These are phyloP conservation scores for Fusarium sp. DNA, from an alignment of 2,329 filamentous ascomycete genomes.

Conservation along the genomic window DNA sequence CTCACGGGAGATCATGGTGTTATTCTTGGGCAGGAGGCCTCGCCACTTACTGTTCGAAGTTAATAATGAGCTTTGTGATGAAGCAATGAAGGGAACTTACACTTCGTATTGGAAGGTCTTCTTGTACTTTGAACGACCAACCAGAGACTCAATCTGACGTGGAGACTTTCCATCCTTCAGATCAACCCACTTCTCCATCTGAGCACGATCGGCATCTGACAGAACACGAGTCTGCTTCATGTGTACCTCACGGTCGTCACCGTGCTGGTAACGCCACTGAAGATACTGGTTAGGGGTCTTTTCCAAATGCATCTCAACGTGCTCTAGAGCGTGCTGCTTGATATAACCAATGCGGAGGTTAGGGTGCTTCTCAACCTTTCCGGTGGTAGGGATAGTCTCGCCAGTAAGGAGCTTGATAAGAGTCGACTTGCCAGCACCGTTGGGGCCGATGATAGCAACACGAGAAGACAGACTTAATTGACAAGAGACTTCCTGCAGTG, in stretches of 20 bases:
- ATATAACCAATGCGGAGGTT: slow-evolving; percentile 99
- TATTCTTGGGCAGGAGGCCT: slow-evolving; percentile 87
- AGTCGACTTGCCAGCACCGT: slow-evolving; percentile 97
- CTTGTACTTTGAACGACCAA: slow-evolving; percentile 98
- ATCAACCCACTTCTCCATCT: slow-evolving; percentile 92
- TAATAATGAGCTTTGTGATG: slow-evolving; percentile 31
- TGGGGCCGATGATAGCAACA: slow-evolving; percentile 95
- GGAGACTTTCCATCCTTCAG: slow-evolving; percentile 82
- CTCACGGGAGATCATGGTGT: slow-evolving; percentile 91
- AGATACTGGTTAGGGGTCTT: slow-evolving; percentile 99
- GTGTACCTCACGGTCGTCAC: slow-evolving; percentile 95
- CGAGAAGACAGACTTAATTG: slow-evolving; percentile 88
- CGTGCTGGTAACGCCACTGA: slow-evolving; percentile 97
- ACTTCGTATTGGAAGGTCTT: slow-evolving; percentile 99
- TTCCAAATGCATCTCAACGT: slow-evolving; percentile 99
- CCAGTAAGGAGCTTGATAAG: slow-evolving; percentile 97
- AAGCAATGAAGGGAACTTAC: slow-evolving; percentile 56
- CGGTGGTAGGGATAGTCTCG: slow-evolving; percentile 82
- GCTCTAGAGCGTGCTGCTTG: slow-evolving; percentile 98
- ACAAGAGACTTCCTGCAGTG: slow-evolving; percentile 87
- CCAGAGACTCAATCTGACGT: slow-evolving; percentile 84
- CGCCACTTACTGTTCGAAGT: slow-evolving; percentile 79
- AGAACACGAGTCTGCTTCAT: slow-evolving; percentile 96
- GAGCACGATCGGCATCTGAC: slow-evolving; percentile 82
- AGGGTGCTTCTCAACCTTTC: slow-evolving; percentile 96